Conservation (phyloP, 805 yeast species). For the Cyberlindnera sargentensis region DNA sequence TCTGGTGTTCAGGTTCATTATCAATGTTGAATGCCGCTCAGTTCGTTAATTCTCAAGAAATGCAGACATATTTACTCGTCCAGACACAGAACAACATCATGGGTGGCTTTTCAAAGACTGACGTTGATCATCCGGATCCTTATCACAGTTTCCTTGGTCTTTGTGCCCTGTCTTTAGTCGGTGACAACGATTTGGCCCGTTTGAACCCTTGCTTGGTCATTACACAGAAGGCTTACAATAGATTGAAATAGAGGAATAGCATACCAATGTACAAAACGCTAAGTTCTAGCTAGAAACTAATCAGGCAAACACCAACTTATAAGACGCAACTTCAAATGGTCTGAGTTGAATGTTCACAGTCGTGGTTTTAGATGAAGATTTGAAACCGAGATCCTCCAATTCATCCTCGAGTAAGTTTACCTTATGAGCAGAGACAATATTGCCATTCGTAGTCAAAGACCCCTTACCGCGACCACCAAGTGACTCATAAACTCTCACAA, state of each 20-base stretch:
- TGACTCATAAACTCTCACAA: conserved; percentile 78
- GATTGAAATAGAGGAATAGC: not conserved
- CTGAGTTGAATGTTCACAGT: conserved; percentile 38
- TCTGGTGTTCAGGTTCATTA: conserved; percentile 71
- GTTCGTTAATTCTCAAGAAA: conserved; percentile 31
- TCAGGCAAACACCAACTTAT: conserved; percentile 25
- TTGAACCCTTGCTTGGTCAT: conserved; percentile 11
- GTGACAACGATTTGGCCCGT: conserved; percentile 1
- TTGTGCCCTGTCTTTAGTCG: conserved; percentile 35
- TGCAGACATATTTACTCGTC: conserved; percentile 38
- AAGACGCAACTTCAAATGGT: conserved; percentile 70
- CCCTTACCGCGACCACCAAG: conserved; percentile 74
- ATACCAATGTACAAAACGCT: not conserved
- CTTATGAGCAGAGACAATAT: conserved; percentile 22
- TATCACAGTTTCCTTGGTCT: conserved; percentile 59
- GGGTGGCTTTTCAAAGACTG: conserved; percentile 78
- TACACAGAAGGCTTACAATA: conserved; percentile 1
- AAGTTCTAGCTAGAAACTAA: not conserved
- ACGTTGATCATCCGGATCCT: conserved; percentile 61
- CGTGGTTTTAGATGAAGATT: not conserved
- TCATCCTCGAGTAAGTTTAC: conserved; percentile 36
- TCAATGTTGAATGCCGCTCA: conserved; percentile 29
- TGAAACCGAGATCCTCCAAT: conserved; percentile 21
- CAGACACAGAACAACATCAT: conserved; percentile 52
- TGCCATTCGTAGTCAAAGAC: conserved; percentile 35